Evolutionary conservation across 2,329 filamentous ascomycete species (phyloP).

Genomic region (Monilinia aucupariae): DNA sequence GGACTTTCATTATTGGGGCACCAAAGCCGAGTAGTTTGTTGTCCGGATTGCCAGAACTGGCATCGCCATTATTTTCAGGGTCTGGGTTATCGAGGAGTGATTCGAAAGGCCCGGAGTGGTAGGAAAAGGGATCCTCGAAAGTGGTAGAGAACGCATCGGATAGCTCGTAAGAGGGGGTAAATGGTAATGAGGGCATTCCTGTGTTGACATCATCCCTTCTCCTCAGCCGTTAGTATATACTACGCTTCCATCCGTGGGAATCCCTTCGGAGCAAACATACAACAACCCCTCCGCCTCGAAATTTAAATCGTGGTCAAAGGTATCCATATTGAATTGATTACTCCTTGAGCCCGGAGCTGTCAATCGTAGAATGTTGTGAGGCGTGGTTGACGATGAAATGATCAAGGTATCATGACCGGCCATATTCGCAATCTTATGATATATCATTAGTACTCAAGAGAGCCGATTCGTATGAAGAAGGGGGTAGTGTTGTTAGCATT

Average conservation of each 20-base stretch:
- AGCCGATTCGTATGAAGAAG: neutral
- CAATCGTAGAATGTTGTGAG: conserved; percentile 31
- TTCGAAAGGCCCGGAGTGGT: conserved; percentile 44
- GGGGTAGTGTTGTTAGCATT: conserved; percentile 2
- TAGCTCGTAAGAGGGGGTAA: conserved; percentile 56
- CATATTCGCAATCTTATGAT: conserved; percentile 19
- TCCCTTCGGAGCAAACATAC: conserved; percentile 23
- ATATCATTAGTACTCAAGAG: neutral
- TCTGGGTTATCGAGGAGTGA: conserved; percentile 35
- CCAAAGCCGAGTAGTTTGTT: conserved; percentile 73
- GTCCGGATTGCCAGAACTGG: conserved; percentile 44
- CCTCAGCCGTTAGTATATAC: conserved; percentile 5
- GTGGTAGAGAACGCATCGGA: conserved; percentile 55
- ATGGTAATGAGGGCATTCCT: conserved; percentile 43
- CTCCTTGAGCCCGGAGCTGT: conserved; percentile 20
- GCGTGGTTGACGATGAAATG: conserved; percentile 16
- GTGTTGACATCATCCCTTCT: conserved; percentile 16
- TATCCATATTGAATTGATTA: conserved; percentile 27
- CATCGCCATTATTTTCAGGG: conserved; percentile 20
- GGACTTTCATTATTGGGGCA: conserved; percentile 53
- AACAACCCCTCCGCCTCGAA: conserved; percentile 31
- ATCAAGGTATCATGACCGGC: conserved; percentile 22
- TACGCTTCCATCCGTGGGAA: neutral
- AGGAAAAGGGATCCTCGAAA: conserved; percentile 60
- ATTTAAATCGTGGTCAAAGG: conserved; percentile 31